Base-by-base conservation (phyloP, 78 protist genomes). In the Speleostelium caveatum region DNA sequence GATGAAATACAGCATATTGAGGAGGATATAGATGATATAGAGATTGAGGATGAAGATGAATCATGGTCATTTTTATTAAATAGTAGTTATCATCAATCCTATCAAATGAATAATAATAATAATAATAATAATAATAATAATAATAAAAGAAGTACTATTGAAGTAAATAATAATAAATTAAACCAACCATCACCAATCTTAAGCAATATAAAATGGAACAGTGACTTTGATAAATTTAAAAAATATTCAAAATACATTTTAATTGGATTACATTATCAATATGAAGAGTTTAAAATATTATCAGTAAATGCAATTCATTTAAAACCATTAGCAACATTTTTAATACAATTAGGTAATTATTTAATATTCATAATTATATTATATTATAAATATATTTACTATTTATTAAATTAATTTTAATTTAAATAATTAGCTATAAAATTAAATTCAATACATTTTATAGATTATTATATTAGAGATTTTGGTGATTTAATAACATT, bases 231-330 rank as follows among this genome's bases (percentile, higher is more conserved):
- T 67, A 8, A 26, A 65, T 59, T 80, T 60, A 49, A 55, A 41
- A 19, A 56, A 38, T 56, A 32, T 30, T 33, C 36, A 1, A n/a
- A 38, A 56, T 24, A 36, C 3, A 38, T 73, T 32, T 36, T 73
- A 8, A 36, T 35, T 21, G 66, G 68, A 53, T 38, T 73, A 56
- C 80, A 73, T 36, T 60, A 56, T n/a, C 80, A 73, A 58, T 73
- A 73, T 73, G 80, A 73, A 56, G 80, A 73, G 24, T 73, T 56
- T 73, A 73, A 73, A 73, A 36, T 73, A 32, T n/a, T 73, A n/a
- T 24, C 80, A 36, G n/a, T 73, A 3, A 53, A 73, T 38, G 10
- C 24, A 2, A 24, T 41, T 35, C 28, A 56, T 56, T 12, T 73
- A 24, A 30, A 56, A 30, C n/a, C 21, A 26, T 73, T 73, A 38